These are phyloP conservation scores for Sporothrix inflata DNA, from an alignment of 2,329 filamentous ascomycete species.

Conservation along the genomic window DNA sequence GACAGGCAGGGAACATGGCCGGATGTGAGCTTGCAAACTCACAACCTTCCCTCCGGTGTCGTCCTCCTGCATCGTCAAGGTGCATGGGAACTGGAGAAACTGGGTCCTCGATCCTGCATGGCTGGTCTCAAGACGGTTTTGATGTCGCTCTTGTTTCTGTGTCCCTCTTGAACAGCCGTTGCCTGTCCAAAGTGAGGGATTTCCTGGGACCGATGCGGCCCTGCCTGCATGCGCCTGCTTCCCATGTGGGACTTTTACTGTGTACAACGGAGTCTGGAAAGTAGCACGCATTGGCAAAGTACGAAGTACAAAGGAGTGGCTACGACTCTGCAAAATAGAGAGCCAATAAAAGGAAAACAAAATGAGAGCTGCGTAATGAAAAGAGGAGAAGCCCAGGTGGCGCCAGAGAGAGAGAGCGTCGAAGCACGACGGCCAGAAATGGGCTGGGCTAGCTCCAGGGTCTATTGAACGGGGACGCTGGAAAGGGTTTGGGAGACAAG, in stretches of 20 bases:
- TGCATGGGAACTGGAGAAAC: no score
- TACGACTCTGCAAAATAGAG: neutral
- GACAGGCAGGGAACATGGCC: neutral
- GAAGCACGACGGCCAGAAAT: neutral
- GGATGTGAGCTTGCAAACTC: neutral
- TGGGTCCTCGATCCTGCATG: neutral
- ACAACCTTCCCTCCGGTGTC: neutral
- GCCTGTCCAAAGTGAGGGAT: slow-evolving; percentile 17
- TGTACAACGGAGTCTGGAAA: neutral
- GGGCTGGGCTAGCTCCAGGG: neutral
- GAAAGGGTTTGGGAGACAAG: neutral
- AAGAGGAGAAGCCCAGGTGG: slow-evolving; percentile 2
- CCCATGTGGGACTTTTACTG: slow-evolving; percentile 3
- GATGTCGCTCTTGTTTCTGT: neutral
- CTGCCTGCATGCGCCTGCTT: slow-evolving; percentile 10
- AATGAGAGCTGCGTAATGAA: slow-evolving; percentile 14
- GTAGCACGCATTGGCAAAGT: no score
- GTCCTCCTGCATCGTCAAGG: neutral
- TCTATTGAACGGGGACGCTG: slow-evolving; percentile 3
- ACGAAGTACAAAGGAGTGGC: no score
- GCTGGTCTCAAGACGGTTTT: slow-evolving; percentile 12
- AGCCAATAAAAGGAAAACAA: slow-evolving; percentile 8
- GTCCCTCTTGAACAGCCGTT: neutral
- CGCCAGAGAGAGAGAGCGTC: neutral
- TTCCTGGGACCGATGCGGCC: slow-evolving; percentile 17